Evolutionary conservation across 139 green algal species (phyloP).

Genomic region (Volvox africanus): DNA sequence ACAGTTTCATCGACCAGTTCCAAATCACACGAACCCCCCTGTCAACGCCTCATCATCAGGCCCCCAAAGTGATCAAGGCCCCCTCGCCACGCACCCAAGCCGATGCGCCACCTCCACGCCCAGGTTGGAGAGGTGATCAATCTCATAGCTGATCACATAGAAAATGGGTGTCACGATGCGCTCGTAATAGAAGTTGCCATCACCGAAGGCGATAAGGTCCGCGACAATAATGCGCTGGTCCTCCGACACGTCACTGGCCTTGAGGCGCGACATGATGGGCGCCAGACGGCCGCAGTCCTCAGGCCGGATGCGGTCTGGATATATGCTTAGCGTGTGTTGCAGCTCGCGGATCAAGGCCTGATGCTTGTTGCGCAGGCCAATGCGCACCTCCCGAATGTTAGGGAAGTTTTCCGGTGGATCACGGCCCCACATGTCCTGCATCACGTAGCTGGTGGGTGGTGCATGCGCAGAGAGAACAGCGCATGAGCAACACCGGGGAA

Average conservation of each 20-base stretch:
- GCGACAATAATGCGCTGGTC: constrained; percentile 47
- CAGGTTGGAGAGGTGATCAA: constrained; percentile 65
- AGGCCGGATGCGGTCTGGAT: constrained; percentile 49
- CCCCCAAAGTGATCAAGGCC: neutral
- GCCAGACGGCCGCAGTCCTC: constrained; percentile 64
- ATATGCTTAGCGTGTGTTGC: constrained; percentile 55
- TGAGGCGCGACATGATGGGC: constrained; percentile 54
- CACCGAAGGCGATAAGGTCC: constrained; percentile 63
- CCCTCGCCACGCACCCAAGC: constrained; percentile 46
- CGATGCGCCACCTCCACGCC: constrained; percentile 61
- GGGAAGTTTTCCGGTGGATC: constrained; percentile 45
- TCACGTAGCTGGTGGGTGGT: constrained; percentile 42
- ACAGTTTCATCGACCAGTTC: too few species aligned
- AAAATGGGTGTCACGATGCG: constrained; percentile 68
- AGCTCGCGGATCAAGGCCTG: constrained; percentile 52
- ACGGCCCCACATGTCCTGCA: constrained; percentile 56
- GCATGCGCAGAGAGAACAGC: too few species aligned
- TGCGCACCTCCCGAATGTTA: constrained; percentile 49
- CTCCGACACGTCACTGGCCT: constrained; percentile 37
- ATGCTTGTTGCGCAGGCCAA: constrained; percentile 56
- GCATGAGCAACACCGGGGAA: too few species aligned
- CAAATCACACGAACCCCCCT: too few species aligned
- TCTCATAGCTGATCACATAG: constrained; percentile 61
- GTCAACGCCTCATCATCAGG: neutral
- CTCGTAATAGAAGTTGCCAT: constrained; percentile 64